Conservation (phyloP, 2,329 filamentous ascomycete genomes). For the Exophiala lecanii-corni region DNA sequence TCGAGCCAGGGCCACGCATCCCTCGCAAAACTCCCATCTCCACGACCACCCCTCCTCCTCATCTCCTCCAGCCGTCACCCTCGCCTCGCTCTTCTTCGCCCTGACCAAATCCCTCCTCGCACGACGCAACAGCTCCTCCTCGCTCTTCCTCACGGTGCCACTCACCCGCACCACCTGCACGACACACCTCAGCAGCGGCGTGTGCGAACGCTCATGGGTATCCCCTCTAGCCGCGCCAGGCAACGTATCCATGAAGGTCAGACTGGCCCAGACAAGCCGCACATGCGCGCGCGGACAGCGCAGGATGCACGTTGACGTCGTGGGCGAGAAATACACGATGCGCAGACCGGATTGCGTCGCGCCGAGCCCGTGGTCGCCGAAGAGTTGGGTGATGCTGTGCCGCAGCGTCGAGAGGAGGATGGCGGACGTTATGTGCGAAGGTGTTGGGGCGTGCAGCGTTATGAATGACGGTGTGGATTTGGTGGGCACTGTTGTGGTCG, state of each 20-base stretch:
- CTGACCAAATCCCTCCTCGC: slow-evolving; percentile 65
- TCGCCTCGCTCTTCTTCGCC: slow-evolving; percentile 22
- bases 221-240: slow-evolving; percentile 37
- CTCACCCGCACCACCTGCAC: slow-evolving; percentile 82
- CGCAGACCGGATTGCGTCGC: slow-evolving; percentile 28
- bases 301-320: slow-evolving; percentile 93
- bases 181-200: slow-evolving; percentile 55
- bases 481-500: slow-evolving; percentile 18
- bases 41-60: background rate
- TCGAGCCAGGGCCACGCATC: too few relatives aligned
- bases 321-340: slow-evolving; percentile 90
- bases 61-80: background rate
- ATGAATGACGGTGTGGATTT: slow-evolving; percentile 53
- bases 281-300: slow-evolving; percentile 78
- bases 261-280: slow-evolving; percentile 80
- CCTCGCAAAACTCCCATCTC: too few relatives aligned
- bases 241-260: slow-evolving; percentile 72
- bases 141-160: slow-evolving; percentile 86
- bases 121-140: slow-evolving; percentile 80
- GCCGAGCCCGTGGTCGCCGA: slow-evolving; percentile 78
- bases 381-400: slow-evolving; percentile 65
- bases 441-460: slow-evolving; percentile 73
- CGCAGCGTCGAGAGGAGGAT: slow-evolving; percentile 53
- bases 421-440: slow-evolving; percentile 63
- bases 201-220: background rate